These are phyloP conservation scores for Elaeis oleifera DNA, from an alignment of 202 grass and related monocot genomes.

Conservation along the genomic window DNA sequence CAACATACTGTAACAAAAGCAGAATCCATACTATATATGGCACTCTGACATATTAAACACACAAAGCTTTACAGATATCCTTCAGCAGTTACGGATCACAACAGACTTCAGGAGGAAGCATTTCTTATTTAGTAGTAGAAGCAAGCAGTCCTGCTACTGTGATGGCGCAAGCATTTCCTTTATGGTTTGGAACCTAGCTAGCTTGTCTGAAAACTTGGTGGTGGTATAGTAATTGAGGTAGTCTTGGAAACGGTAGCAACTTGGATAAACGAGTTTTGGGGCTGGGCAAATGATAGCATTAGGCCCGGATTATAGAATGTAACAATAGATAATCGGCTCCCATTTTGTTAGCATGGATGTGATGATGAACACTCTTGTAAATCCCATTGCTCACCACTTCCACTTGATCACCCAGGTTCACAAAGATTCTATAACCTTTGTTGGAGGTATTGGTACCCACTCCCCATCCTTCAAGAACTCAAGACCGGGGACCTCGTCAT, in stretches of 20 bases:
- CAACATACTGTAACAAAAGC: too few species aligned
- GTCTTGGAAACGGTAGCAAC: slow-evolving; percentile 59
- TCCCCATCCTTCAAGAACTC: slow-evolving; percentile 64
- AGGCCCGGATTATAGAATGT: slow-evolving; percentile 59
- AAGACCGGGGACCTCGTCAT: slow-evolving; percentile 49
- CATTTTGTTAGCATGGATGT: slow-evolving; percentile 37
- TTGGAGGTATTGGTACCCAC: slow-evolving; percentile 49
- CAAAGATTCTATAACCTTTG: slow-evolving; percentile 41
- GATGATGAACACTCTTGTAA: slow-evolving; percentile 61
- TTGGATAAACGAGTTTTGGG: slow-evolving; percentile 51
- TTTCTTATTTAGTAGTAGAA: too few species aligned
- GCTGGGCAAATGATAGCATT: slow-evolving; percentile 54
- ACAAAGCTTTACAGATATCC: too few species aligned
- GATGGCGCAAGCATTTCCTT: slow-evolving; percentile 37
- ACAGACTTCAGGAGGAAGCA: too few species aligned
- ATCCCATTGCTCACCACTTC: slow-evolving; percentile 62
- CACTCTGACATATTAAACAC: too few species aligned
- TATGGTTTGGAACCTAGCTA: slow-evolving; percentile 45
- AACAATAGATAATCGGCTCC: slow-evolving; percentile 46
- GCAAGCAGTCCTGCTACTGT: too few species aligned
- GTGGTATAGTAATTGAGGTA: slow-evolving; percentile 57
- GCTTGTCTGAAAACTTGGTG: slow-evolving; percentile 48
- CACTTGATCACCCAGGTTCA: slow-evolving; percentile 62
- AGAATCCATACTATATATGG: too few species aligned
- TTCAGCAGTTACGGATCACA: too few species aligned